Evolutionary conservation across 106 monocot genomes (phyloP).

Genomic region (Chionographis japonica): DNA sequence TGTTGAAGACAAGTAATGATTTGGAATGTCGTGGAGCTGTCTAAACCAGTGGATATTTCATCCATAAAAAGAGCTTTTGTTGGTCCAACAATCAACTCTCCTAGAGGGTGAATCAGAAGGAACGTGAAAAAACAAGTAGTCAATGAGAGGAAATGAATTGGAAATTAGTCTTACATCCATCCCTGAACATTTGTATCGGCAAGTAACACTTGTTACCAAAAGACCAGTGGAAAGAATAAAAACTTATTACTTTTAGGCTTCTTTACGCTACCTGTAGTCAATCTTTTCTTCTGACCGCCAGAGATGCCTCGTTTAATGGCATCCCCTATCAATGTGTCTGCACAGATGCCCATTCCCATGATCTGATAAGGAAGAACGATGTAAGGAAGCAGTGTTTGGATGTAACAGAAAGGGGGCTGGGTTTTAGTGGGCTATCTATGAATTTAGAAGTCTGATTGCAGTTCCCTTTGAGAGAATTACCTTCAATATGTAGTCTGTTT

Average conservation of each 20-base stretch:
- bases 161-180: too few species aligned
- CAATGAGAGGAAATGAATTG: too few species aligned
- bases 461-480: conserved; percentile 19
- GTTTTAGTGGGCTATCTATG: not conserved
- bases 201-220: not conserved
- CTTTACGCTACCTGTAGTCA: conserved; percentile 61
- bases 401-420: not conserved
- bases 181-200: too few species aligned
- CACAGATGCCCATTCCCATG: conserved; percentile 74
- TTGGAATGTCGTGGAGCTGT: conserved; percentile 82
- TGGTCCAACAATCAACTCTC: conserved; percentile 91
- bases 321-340: conserved; percentile 77
- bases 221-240: not conserved
- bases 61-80: conserved; percentile 88
- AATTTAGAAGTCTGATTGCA: not conserved
- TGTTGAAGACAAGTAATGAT: conserved; percentile 75
- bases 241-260: not conserved
- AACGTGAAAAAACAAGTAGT: too few species aligned
- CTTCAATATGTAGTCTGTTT: conserved; percentile 90
- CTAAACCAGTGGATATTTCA: conserved; percentile 94
- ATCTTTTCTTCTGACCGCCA: conserved; percentile 85
- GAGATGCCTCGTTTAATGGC: conserved; percentile 89
- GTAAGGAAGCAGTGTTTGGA: not conserved
- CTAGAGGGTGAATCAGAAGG: conserved; percentile 23
- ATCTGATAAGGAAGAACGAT: conserved; percentile 36